Evolutionary conservation across 2,329 filamentous ascomycete species (phyloP).

Genomic region (Magnaporthiopsis rhizophila): DNA sequence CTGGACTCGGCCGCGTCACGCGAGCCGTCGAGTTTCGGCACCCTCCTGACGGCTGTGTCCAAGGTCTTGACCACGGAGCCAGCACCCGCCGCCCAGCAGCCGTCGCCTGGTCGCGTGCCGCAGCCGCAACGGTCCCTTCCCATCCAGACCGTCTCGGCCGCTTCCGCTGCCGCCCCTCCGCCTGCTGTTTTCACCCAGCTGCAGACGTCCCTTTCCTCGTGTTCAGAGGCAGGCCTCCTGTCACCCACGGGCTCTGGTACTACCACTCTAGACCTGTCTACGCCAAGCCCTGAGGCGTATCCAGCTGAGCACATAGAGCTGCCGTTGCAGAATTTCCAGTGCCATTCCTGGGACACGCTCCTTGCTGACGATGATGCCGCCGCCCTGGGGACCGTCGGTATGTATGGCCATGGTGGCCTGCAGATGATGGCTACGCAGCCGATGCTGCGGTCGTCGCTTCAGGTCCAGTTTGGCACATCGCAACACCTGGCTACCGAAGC

Average conservation of each 20-base stretch:
- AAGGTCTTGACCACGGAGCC: not conserved
- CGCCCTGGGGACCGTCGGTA: not conserved
- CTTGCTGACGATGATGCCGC: not conserved
- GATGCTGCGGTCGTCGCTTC: not conserved
- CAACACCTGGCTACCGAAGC: not conserved
- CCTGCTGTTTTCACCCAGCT: not conserved
- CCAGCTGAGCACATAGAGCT: not conserved
- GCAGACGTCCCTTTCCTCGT: not conserved
- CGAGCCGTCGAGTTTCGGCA: conserved; percentile 10
- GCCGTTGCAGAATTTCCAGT: not conserved
- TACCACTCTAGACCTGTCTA: not conserved
- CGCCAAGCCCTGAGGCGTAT: not conserved
- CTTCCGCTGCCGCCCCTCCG: not conserved
- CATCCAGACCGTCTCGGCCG: not conserved
- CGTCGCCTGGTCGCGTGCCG: not conserved
- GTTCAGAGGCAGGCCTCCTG: not conserved
- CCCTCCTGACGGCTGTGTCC: not conserved
- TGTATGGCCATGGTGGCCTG: not conserved
- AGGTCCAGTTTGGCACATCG: not conserved
- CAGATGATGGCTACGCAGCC: not conserved
- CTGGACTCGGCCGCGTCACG: conserved; percentile 6
- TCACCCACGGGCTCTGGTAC: not conserved
- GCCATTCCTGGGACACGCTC: not conserved
- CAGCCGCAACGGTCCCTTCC: not conserved
- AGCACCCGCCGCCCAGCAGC: not conserved